Percentiles rank a stretch among this genome's conserved stretches.
Conservation (phyloP, 345 rosid genomes). For the Lumnitzera racemosa region DNA sequence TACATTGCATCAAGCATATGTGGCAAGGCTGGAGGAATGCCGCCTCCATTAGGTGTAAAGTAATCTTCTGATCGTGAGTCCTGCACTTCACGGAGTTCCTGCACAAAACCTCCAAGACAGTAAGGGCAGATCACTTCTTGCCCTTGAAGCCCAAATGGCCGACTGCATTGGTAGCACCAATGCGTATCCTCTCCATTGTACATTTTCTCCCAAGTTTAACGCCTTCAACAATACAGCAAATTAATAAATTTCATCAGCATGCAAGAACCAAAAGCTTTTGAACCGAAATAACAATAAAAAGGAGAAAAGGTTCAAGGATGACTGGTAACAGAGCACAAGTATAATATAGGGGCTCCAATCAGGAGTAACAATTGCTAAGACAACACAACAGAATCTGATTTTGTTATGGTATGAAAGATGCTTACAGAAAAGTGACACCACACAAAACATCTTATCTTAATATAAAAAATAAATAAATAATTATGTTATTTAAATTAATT, state of each 20-base stretch:
- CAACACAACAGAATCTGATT: too few species aligned
- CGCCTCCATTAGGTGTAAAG: constrained; percentile 1
- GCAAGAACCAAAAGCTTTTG: not conserved
- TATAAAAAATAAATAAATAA: too few species aligned
- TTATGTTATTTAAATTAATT: too few species aligned
- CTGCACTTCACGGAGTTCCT: constrained; percentile 15
- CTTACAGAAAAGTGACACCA: too few species aligned
- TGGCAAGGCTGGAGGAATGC: not conserved
- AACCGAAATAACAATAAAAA: not conserved
- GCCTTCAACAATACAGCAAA: not conserved
- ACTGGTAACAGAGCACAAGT: too few species aligned
- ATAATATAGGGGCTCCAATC: too few species aligned
- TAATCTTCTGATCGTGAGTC: constrained; percentile 7
- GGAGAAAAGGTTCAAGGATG: too few species aligned
- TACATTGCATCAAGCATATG: constrained; percentile 5
- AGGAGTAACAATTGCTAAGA: too few species aligned
- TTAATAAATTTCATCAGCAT: not conserved
- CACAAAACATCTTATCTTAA: too few species aligned
- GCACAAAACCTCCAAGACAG: constrained; percentile 19
- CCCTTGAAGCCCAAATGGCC: constrained; percentile 9
- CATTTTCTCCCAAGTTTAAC: constrained; percentile 1
- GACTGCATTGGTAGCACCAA: constrained; percentile 21
- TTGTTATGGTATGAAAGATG: too few species aligned
- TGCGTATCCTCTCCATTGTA: constrained; percentile 11
- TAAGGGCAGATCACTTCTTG: constrained; percentile 17